Evolutionary conservation across 2,329 filamentous ascomycete species (phyloP), one percentile per base, ranked within the genome.

Genomic region (Macrophomina tecta): DNA sequence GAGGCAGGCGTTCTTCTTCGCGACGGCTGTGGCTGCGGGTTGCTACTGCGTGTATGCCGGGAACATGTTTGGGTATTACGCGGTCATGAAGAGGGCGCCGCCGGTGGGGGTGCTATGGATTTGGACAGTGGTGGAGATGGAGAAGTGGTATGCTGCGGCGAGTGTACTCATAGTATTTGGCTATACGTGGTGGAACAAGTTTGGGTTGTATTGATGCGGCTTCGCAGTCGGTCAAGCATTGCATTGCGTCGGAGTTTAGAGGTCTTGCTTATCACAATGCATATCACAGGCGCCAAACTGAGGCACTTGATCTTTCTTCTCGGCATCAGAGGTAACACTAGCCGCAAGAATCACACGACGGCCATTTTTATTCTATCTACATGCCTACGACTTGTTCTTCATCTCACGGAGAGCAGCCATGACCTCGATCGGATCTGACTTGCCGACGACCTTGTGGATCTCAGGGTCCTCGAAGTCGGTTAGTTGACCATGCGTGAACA

Each of bases 51-150:
- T 98, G 58, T 84, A 91, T 71, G 88, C 94, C 64, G 93, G 91
- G 32, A 98, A 97, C 74, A 85, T 83, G 36, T 87, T 89, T 70
- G 88, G 90, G 4, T 98, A 97, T 74, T 88, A 96, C 72, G 91
- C 91, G 6, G 89, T 97, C 23, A 94, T 98, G 92, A 96, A 97
- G 82, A 89, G 88, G 69, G 91, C 93, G 0, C 95, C 95, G n/a
- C 89, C 93, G 5, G 78, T 97, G 14, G 95, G 93, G 0, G 94
- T 92, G 48, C 78, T 98, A 18, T 98, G 94, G 94, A 86, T 98
- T 4, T 98, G 94, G 93, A 89, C 91, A 38, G 90, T 98, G 28
- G 85, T 98, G 55, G 95, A 99, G 81, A 85, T 97, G 80, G 86
- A 92, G 65, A 81, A 97, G 48, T 74, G 83, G 0, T 89, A 86